Percentiles rank a stretch among this genome's conserved stretches.
Conservation (phyloP, 78 protist genomes). For the Dictyostelium firmibasis region DNA sequence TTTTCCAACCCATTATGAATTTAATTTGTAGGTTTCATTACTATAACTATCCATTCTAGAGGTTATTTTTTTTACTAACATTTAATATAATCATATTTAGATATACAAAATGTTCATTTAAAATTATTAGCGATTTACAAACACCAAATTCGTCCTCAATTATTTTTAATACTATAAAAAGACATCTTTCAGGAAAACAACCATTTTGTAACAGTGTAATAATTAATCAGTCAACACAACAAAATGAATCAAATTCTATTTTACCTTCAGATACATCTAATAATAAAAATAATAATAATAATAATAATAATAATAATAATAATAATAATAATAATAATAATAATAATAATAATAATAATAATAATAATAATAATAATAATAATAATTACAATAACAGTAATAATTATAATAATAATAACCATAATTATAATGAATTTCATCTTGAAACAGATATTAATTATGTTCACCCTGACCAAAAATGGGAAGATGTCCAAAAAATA, state of each 20-base stretch:
- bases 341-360: not conserved
- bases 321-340: not conserved
- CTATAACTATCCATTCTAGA: not conserved
- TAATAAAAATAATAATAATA: not conserved
- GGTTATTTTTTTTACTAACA: not conserved
- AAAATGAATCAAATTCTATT: not conserved
- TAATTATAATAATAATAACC: no score
- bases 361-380: not conserved
- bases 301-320: not conserved
- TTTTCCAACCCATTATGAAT: slow-evolving; percentile 89
- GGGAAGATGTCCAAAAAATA: slow-evolving; percentile 73
- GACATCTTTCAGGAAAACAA: not conserved
- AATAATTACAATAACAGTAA: no score
- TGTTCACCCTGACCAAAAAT: slow-evolving; percentile 63
- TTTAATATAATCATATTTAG: not conserved
- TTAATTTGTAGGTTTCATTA: slow-evolving; percentile 83
- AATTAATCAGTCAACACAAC: not conserved
- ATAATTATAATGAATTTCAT: not conserved
- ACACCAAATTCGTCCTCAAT: not conserved
- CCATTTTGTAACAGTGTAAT: not conserved
- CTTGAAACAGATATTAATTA: not conserved
- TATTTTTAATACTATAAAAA: not conserved
- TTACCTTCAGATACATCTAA: not conserved
- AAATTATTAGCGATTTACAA: not conserved
- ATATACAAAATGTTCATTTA: slow-evolving; percentile 66